Percentiles rank a stretch among this genome's conserved stretches.
These are phyloP conservation scores for Xerocomus amazonicus DNA, from an alignment of 1,284 basidiomycete species.

Conservation along the genomic window DNA sequence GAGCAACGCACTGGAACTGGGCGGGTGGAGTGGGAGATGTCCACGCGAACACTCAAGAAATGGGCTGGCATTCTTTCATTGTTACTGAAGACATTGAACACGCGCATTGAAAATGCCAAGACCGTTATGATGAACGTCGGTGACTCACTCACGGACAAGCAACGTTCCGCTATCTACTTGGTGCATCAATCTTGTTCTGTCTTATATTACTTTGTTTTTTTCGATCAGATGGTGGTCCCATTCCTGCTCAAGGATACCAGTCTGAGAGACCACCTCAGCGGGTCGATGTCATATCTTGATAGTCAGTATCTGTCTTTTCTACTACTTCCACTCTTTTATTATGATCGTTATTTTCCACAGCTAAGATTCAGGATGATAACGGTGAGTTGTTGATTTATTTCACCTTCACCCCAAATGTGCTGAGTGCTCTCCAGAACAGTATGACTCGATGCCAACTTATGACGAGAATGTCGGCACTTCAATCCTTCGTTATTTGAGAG, in stretches of 20 bases:
- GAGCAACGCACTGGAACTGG: not conserved
- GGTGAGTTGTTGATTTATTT: not conserved
- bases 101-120: not conserved
- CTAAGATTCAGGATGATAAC: not conserved
- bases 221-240: not conserved
- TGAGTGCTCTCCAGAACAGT: not conserved
- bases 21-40: not conserved
- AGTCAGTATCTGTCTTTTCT: not conserved
- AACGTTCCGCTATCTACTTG: not conserved
- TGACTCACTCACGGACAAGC: not conserved
- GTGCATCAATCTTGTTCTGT: not conserved
- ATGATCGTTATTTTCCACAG: not conserved
- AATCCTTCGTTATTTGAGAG: not conserved
- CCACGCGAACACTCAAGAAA: not conserved
- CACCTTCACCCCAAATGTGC: not conserved
- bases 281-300: not conserved
- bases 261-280: not conserved
- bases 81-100: not conserved
- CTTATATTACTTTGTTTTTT: not conserved
- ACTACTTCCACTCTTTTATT: not conserved
- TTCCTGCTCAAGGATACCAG: not conserved
- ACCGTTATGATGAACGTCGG: not conserved
- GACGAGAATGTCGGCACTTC: not conserved
- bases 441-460: not conserved
- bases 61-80: not conserved